phyloP scores from a whole-genome alignment of 2,329 filamentous ascomycete species.

The Karstenula rhodostoma region DNA sequence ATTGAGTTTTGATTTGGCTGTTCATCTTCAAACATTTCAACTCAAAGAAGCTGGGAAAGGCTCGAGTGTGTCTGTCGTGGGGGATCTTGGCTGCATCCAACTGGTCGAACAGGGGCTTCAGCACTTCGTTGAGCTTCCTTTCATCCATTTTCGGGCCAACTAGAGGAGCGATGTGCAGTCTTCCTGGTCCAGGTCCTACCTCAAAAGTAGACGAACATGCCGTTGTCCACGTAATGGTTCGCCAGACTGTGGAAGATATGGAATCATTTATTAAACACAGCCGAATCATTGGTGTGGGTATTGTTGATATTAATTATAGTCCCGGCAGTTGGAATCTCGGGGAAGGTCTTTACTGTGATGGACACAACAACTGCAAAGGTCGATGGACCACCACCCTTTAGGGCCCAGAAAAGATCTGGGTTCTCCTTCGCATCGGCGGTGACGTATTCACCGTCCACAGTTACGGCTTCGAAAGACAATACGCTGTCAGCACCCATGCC shows the following conservation, averaged over 20 bases:
- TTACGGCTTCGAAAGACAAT: conserved; percentile 50
- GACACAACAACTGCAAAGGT: conserved; percentile 42
- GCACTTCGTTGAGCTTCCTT: conserved; percentile 32
- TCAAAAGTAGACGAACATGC: conserved; percentile 50
- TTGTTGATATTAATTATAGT: conserved; percentile 47
- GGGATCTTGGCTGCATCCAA: conserved; percentile 43
- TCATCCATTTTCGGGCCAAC: conserved; percentile 44
- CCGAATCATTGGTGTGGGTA: conserved; percentile 44
- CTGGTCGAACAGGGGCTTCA: conserved; percentile 39
- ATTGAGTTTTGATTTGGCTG: conserved; percentile 37
- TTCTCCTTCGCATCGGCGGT: conserved; percentile 45
- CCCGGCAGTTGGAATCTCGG: conserved; percentile 42
- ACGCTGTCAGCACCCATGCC: conserved; percentile 51
- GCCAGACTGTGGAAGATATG: conserved; percentile 45
- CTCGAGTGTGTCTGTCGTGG: conserved; percentile 37
- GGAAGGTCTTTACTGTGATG: conserved; percentile 46
- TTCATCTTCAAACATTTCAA: conserved; percentile 48
- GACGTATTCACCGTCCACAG: conserved; percentile 47
- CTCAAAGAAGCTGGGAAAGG: conserved; percentile 47
- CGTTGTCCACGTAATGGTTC: conserved; percentile 43
- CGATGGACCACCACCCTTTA: conserved; percentile 45
- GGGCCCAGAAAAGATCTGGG: conserved; percentile 49
- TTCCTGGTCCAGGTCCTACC: conserved; percentile 30
- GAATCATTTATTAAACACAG: conserved; percentile 38
- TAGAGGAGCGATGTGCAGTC: conserved; percentile 43